Evolutionary conservation across 345 rosid species (phyloP).

Genomic region (Kernera saxatilis): DNA sequence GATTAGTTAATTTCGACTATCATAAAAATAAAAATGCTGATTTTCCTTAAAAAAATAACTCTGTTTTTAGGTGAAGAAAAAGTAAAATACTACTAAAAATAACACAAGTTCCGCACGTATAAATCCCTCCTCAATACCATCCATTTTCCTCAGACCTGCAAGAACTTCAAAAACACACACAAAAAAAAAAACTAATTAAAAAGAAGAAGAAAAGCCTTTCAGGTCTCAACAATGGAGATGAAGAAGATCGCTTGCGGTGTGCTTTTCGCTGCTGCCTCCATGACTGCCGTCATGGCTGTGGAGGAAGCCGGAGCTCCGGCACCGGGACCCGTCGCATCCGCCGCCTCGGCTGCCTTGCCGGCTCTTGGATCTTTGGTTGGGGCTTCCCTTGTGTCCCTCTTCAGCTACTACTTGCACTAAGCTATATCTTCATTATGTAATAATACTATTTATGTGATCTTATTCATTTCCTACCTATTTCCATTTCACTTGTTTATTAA

Average conservation of each 20-base stretch:
- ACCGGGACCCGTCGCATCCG: slow-evolving; percentile 27
- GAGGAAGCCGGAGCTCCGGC: slow-evolving; percentile 39
- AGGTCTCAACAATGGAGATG: slow-evolving; percentile 56
- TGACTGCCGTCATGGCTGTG: slow-evolving; percentile 40
- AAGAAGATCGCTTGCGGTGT: slow-evolving; percentile 53
- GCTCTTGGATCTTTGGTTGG: slow-evolving; percentile 48
- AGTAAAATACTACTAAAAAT: slow-evolving; percentile 3
- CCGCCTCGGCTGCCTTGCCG: slow-evolving; percentile 32
- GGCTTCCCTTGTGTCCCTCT: slow-evolving; percentile 32
- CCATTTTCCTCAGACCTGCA: slow-evolving; percentile 32
- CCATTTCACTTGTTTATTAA: slow-evolving; percentile 22
- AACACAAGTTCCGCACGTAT: not conserved
- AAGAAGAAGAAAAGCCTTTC: slow-evolving; percentile 24
- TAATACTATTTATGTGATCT: slow-evolving; percentile 18
- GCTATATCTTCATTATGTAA: slow-evolving; percentile 18
- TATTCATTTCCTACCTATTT: slow-evolving; percentile 12
- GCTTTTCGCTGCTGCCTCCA: slow-evolving; percentile 50
- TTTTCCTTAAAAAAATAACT: not conserved
- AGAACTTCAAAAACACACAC: slow-evolving; percentile 19
- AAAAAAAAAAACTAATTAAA: not conserved
- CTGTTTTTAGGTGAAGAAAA: not conserved
- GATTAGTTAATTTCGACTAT: slow-evolving; percentile 6
- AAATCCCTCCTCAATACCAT: not conserved
- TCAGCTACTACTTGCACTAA: slow-evolving; percentile 35
- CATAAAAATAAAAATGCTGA: not conserved